phyloP scores from a whole-genome alignment of 2,329 filamentous ascomycete genomes.

The Coleophoma eucalyptorum region DNA sequence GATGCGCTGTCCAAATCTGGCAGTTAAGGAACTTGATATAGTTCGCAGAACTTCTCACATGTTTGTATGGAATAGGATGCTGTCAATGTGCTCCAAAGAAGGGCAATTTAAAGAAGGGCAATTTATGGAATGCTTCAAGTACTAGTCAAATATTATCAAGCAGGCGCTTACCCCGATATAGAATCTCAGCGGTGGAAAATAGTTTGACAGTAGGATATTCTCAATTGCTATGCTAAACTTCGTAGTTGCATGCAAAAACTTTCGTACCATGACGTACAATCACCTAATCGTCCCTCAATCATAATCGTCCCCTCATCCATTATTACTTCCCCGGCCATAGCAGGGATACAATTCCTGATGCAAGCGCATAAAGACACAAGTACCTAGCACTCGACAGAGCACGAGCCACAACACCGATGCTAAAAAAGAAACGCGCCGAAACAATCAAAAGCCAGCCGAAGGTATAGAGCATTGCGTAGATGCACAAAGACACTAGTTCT shows the following conservation, averaged over 20 bases:
- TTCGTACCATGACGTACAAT: background rate
- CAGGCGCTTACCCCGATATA: too few relatives aligned
- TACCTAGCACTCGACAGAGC: constrained; percentile 4
- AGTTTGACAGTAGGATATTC: background rate
- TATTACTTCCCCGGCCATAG: constrained; percentile 4
- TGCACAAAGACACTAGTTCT: background rate
- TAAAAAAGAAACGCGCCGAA: constrained; percentile 21
- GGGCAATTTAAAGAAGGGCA: too few relatives aligned
- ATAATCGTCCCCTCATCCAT: constrained; percentile 13
- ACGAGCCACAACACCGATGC: constrained; percentile 28
- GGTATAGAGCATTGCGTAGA: constrained; percentile 15
- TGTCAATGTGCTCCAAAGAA: too few relatives aligned
- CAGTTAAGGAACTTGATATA: too few relatives aligned
- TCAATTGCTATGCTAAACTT: background rate
- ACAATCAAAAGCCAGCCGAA: constrained; percentile 15
- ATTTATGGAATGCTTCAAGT: too few relatives aligned
- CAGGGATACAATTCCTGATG: constrained; percentile 2
- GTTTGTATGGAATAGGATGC: too few relatives aligned
- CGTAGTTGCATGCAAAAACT: constrained; percentile 3
- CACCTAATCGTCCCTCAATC: constrained; percentile 6
- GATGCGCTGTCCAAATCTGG: too few relatives aligned
- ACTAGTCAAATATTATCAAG: too few relatives aligned
- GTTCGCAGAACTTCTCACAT: too few relatives aligned
- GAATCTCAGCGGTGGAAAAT: too few relatives aligned
- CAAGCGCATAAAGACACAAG: constrained; percentile 1